Percentiles rank a stretch among this genome's conserved stretches.
Conservation (phyloP, 2,329 filamentous ascomycete species). For the Colletotrichum costaricense region DNA sequence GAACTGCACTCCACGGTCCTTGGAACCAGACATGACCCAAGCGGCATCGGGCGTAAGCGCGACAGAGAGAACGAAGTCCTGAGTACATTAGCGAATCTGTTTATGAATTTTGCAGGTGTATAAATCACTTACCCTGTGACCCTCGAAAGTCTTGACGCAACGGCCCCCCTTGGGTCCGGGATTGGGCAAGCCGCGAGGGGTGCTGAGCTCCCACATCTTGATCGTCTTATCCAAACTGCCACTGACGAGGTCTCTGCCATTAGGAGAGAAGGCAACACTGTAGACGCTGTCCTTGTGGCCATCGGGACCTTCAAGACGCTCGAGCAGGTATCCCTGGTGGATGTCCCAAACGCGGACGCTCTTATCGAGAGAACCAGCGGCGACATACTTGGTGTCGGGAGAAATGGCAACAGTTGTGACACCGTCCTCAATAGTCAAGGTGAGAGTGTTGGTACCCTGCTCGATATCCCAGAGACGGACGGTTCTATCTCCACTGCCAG, state of each 20-base stretch:
- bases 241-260: slow-evolving; percentile 91
- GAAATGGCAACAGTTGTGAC: slow-evolving; percentile 98
- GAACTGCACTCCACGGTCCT: slow-evolving; percentile 97
- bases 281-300: slow-evolving; percentile 98
- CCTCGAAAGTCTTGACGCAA: slow-evolving; percentile 96
- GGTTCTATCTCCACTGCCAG: slow-evolving; percentile 92
- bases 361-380: slow-evolving; percentile 95
- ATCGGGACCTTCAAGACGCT: slow-evolving; percentile 90
- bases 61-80: slow-evolving; percentile 97
- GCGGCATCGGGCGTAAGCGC: slow-evolving; percentile 92
- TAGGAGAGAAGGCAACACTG: slow-evolving; percentile 94
- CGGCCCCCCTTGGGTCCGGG: slow-evolving; percentile 84
- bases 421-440: slow-evolving; percentile 93
- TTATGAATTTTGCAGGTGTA: not conserved
- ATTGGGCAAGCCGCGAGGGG: slow-evolving; percentile 74
- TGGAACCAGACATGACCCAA: slow-evolving; percentile 97
- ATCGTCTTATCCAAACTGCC: slow-evolving; percentile 98
- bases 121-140: slow-evolving; percentile 78
- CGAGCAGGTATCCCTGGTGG: slow-evolving; percentile 84
- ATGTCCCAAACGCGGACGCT: slow-evolving; percentile 98
- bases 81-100: slow-evolving; percentile 41
- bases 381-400: slow-evolving; percentile 92
- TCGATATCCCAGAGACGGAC: slow-evolving; percentile 98
- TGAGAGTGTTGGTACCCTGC: slow-evolving; percentile 82
- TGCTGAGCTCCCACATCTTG: slow-evolving; percentile 97